phyloP scores from a whole-genome alignment of 495 filamentous ascomycete genomes.

The Gamarada debralockiae region DNA sequence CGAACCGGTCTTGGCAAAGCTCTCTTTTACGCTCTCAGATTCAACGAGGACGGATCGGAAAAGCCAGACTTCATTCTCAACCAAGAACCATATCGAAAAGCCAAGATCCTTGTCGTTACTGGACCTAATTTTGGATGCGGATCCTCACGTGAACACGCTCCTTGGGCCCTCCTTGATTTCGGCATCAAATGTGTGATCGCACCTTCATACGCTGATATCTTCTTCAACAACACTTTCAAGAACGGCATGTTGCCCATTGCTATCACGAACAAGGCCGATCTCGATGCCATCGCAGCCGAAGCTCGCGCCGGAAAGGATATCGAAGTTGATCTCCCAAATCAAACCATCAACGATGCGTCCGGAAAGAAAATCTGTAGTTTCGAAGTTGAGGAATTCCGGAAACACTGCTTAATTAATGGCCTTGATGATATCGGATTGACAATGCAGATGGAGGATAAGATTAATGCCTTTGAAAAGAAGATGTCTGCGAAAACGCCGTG shows the following conservation, averaged over 20 bases:
- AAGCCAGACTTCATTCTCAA: constrained; percentile 86
- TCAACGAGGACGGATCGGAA: constrained; percentile 64
- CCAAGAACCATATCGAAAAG: constrained; percentile 74
- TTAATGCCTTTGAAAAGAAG: constrained; percentile 74
- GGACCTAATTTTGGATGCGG: constrained; percentile 96
- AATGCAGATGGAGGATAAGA: constrained; percentile 87
- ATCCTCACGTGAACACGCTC: constrained; percentile 89
- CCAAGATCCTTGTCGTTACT: constrained; percentile 92
- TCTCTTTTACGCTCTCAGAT: constrained; percentile 82
- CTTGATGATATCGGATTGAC: constrained; percentile 96
- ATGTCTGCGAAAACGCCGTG: constrained; percentile 79
- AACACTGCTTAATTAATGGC: constrained; percentile 91
- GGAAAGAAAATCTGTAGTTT: constrained; percentile 73
- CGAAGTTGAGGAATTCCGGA: constrained; percentile 86
- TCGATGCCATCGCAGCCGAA: constrained; percentile 73
- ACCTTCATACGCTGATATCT: constrained; percentile 92
- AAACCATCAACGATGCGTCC: constrained; percentile 70
- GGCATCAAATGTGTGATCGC: constrained; percentile 93
- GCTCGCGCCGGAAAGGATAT: constrained; percentile 80
- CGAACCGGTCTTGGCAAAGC: constrained; percentile 87
- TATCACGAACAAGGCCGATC: constrained; percentile 60
- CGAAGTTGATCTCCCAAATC: constrained; percentile 86
- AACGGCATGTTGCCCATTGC: constrained; percentile 95
- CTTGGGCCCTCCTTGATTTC: constrained; percentile 95
- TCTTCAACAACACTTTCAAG: constrained; percentile 99